Evolutionary conservation across 2,329 filamentous ascomycete genomes (phyloP).

Genomic region (Dactylellina leptospora): DNA sequence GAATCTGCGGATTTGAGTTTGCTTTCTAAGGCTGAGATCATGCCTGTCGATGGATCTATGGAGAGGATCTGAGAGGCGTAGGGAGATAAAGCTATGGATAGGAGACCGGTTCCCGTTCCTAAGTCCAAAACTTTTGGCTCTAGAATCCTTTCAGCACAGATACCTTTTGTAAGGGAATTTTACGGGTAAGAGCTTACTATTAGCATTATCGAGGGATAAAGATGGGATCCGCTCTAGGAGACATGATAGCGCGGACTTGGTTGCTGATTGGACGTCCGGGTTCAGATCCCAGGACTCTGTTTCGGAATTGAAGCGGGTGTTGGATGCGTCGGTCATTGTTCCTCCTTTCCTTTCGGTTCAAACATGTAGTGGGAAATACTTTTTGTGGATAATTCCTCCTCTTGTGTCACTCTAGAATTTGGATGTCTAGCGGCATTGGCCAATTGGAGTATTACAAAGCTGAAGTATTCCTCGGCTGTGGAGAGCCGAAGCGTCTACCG

Average conservation of each 20-base stretch:
- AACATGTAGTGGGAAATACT: background rate
- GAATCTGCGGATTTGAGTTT: constrained; percentile 61
- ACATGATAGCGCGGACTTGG: constrained; percentile 62
- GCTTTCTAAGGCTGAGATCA: constrained; percentile 65
- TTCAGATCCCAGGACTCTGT: constrained; percentile 68
- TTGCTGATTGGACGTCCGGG: constrained; percentile 64
- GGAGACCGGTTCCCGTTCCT: constrained; percentile 68
- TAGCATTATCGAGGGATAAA: constrained; percentile 16
- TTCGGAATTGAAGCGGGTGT: constrained; percentile 67
- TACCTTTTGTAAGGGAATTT: background rate
- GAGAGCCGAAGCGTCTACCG: background rate
- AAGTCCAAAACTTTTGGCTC: constrained; percentile 65
- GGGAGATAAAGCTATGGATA: constrained; percentile 65
- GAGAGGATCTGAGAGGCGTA: constrained; percentile 64
- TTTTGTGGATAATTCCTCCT: too few relatives aligned
- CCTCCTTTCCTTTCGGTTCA: too few relatives aligned
- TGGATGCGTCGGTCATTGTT: constrained; percentile 55
- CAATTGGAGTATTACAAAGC: too few relatives aligned
- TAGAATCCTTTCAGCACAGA: background rate
- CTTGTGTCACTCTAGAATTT: too few relatives aligned
- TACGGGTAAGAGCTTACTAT: constrained; percentile 18
- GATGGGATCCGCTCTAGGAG: constrained; percentile 59
- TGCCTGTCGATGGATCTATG: constrained; percentile 67
- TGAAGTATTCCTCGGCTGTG: background rate
- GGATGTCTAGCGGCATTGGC: too few relatives aligned